Evolutionary conservation across 345 rosid species (phyloP), one percentile per base, ranked within the genome.

Genomic region (Linum trigynum): DNA sequence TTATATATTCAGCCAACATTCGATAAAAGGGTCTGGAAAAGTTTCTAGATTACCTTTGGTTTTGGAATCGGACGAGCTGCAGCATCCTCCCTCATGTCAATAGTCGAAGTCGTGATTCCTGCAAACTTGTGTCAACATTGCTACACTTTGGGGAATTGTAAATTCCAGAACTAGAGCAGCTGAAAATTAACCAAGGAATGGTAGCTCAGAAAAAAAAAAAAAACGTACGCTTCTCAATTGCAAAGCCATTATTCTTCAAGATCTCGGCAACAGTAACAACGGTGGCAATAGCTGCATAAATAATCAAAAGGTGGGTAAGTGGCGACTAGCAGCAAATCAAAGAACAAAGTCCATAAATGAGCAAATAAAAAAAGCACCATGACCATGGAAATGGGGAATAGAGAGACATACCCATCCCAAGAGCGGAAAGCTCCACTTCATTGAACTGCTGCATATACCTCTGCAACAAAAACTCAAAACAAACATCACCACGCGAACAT

Each of bases 191-290:
- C 50, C 6, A 43, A 11, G 50, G 6, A 43, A 43, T 5, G 10
- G 50, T 1, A 43, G 10, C 50, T 43, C 9, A 43, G 48, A 2
- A n/a, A n/a, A n/a, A n/a, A n/a, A n/a, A n/a, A n/a, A n/a, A n/a
- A 41, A 53, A 55, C 76, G 77, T 67, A 82, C 86, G 80, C 73
- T 84, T 88, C 83, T 88, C 92, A 67, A 88, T 68, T 55, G 86
- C 92, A 68, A 86, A 70, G 36, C 90, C 88, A 68, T 84, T 86
- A 67, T 82, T 86, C 82, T 86, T 86, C 81, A 86, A 74, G 70
- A 88, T 84, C 73, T 88, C 96, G 16, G 96, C 86, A 69, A 88
- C 80, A 15, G 92, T 86, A 43, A 86, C 92, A 63, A 86, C 88
- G 0, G 92, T 83, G 16, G 96, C 86, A 55, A 88, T 88, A 59